Conservation (phyloP, 192 early-diverging fungal species). For the Cladochytrium replicatum region DNA sequence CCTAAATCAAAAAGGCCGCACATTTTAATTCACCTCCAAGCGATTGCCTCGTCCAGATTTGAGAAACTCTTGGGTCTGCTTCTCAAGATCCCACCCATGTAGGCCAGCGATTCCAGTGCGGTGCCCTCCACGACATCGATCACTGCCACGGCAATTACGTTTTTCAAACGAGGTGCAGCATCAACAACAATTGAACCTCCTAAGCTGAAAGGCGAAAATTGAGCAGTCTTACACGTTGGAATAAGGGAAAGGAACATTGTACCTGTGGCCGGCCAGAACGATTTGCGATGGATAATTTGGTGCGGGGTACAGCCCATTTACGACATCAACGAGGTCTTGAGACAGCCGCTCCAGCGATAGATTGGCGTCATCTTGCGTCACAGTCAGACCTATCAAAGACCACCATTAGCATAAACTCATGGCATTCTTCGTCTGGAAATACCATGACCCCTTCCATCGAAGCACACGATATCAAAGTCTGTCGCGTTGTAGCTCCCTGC, state of each 20-base stretch:
- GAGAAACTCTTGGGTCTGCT: not conserved
- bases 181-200: conserved; percentile 1
- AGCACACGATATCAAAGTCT: not conserved
- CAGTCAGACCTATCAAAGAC: not conserved
- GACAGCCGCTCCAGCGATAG: not conserved
- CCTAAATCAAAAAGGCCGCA: not conserved
- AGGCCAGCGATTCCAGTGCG: not conserved
- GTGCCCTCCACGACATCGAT: not conserved
- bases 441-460: not conserved
- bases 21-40: not conserved
- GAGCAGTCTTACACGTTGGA: not conserved
- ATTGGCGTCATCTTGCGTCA: not conserved
- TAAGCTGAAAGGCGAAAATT: not conserved
- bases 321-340: not conserved
- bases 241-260: not conserved
- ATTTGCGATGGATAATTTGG: not conserved
- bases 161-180: not conserved
- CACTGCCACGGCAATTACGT: not conserved
- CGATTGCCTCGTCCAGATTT: not conserved
- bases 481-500: not conserved
- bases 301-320: not conserved
- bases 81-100: not conserved
- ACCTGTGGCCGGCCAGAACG: not conserved
- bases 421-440: not conserved
- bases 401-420: not conserved